Conservation (phyloP, 257 asterid genomes). For the Echites panduratus region DNA sequence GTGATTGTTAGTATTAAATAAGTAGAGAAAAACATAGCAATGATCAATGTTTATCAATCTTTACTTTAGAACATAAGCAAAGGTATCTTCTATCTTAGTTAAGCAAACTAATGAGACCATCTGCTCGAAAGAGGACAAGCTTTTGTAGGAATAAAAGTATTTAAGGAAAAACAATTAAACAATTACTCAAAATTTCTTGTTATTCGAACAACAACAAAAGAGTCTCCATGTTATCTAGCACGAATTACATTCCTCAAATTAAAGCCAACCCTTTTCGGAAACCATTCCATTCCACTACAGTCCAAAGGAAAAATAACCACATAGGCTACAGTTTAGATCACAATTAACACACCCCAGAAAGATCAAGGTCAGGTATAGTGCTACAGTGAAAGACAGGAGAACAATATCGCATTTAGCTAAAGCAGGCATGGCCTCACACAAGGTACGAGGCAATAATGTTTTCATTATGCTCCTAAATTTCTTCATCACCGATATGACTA, state of each 20-base stretch:
- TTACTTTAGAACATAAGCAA: not conserved
- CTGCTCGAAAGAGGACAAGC: not conserved
- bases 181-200: not conserved
- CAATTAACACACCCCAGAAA: not conserved
- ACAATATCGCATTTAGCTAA: not conserved
- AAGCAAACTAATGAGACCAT: not conserved
- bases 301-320: not conserved
- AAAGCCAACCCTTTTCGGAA: not conserved
- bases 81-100: not conserved
- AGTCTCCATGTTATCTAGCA: not conserved
- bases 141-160: not conserved
- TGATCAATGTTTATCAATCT: not conserved
- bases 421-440: not conserved
- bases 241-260: not conserved
- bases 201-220: not conserved
- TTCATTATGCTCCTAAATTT: not conserved
- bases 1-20: not conserved
- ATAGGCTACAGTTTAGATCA: not conserved
- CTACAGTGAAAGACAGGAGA: not conserved
- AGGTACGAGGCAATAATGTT: not conserved
- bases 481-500: not conserved
- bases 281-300: not conserved
- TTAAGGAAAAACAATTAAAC: not conserved
- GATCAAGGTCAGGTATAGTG: not conserved
- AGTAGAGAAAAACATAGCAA: not conserved